Percentiles rank a stretch among this genome's conserved stretches.
These are phyloP conservation scores for Colletotrichum nymphaeae DNA, from an alignment of 2,329 filamentous ascomycete species.

Conservation along the genomic window DNA sequence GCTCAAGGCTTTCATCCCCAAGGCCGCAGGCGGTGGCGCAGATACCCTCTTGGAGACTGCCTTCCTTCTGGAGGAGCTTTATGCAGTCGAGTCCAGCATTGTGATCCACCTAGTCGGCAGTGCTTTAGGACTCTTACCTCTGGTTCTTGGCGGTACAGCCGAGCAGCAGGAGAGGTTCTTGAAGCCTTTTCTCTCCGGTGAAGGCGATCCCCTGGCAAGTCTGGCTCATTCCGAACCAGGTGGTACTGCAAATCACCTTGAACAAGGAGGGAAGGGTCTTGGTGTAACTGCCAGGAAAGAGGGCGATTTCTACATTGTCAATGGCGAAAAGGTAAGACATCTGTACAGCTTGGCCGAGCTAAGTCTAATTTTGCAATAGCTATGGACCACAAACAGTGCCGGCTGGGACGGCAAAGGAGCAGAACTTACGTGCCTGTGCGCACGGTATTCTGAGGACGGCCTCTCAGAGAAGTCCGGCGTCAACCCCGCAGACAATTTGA, in stretches of 20 bases:
- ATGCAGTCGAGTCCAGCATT: too few relatives aligned
- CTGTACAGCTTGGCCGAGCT: too few relatives aligned
- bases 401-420: slow-evolving; percentile 65
- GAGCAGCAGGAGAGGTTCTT: slow-evolving; percentile 46
- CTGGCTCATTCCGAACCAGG: slow-evolving; percentile 64
- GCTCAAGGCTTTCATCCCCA: too few relatives aligned
- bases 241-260: slow-evolving; percentile 63
- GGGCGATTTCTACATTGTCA: slow-evolving; percentile 62
- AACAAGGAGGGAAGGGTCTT: slow-evolving; percentile 59
- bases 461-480: slow-evolving; percentile 19
- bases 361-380: too few relatives aligned
- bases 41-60: too few relatives aligned
- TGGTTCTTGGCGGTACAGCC: too few relatives aligned
- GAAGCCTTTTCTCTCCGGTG: slow-evolving; percentile 56
- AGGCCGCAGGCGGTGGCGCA: too few relatives aligned
- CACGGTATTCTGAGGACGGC: slow-evolving; percentile 49
- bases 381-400: slow-evolving; percentile 64
- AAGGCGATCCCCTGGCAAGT: slow-evolving; percentile 60
- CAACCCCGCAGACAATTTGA: slow-evolving; percentile 47
- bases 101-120: too few relatives aligned
- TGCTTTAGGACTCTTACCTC: too few relatives aligned
- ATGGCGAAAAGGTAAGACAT: slow-evolving; percentile 61
- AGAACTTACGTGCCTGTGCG: slow-evolving; percentile 63
- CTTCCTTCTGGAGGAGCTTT: too few relatives aligned
- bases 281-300: slow-evolving; percentile 59